phyloP scores from a whole-genome alignment of 106 monocot species.

The Iris macrosiphon region DNA sequence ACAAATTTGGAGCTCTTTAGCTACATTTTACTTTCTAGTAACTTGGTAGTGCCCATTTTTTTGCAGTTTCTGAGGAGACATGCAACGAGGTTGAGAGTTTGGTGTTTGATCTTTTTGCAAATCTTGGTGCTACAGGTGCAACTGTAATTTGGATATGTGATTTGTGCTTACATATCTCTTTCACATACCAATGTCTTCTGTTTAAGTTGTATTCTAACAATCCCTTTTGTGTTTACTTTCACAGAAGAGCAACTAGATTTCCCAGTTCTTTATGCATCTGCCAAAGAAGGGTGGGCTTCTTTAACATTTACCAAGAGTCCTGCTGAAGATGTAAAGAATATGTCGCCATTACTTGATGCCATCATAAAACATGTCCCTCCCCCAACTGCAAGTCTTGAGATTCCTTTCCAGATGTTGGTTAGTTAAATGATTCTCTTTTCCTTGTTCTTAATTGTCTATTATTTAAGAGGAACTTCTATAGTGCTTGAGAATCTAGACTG shows the following conservation, averaged over 20 bases:
- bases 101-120: constrained; percentile 99
- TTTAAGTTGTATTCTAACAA: background rate
- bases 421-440: constrained; percentile 17
- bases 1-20: too few relatives aligned
- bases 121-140: constrained; percentile 96
- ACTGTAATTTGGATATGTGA: constrained; percentile 3
- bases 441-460: background rate
- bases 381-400: constrained; percentile 64
- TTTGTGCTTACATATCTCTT: too few relatives aligned
- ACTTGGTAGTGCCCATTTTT: background rate
- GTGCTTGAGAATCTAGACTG: too few relatives aligned
- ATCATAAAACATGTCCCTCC: constrained; percentile 82
- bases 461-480: too few relatives aligned
- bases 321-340: constrained; percentile 53
- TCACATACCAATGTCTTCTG: background rate
- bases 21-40: too few relatives aligned
- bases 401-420: constrained; percentile 94
- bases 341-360: constrained; percentile 81
- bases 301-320: constrained; percentile 77
- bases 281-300: constrained; percentile 99
- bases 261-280: constrained; percentile 99
- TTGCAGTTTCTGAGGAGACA: constrained; percentile 88
- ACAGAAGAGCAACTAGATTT: constrained; percentile 98
- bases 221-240: constrained; percentile 16
- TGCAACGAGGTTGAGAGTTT: constrained; percentile 97